These are phyloP conservation scores for Pythium diclinum DNA, from an alignment of 352 stramenopile species.

Conservation along the genomic window DNA sequence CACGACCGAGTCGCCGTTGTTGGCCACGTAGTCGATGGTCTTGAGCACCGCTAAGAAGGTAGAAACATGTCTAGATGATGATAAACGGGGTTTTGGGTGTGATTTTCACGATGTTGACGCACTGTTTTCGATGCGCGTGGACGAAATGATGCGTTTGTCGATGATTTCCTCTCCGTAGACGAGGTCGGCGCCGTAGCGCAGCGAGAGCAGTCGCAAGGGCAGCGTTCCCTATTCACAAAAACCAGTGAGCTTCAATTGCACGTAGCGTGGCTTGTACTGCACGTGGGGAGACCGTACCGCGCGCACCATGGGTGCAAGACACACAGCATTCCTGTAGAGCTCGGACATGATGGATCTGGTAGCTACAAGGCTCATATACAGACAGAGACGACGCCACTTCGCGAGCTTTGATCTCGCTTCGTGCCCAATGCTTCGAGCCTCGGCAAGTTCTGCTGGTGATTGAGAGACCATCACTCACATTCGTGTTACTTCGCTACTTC, in stretches of 20 bases:
- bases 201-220: slow-evolving; percentile 87
- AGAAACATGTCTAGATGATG: neutral
- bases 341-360: slow-evolving; percentile 31
- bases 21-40: slow-evolving; percentile 90
- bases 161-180: slow-evolving; percentile 96
- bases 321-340: slow-evolving; percentile 75
- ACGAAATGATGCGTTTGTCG: slow-evolving; percentile 89
- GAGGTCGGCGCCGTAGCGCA: slow-evolving; percentile 90
- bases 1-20: slow-evolving; percentile 78
- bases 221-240: slow-evolving; percentile 70
- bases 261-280: neutral
- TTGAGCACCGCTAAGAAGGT: slow-evolving; percentile 50
- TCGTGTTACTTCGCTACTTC: neutral
- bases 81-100: neutral
- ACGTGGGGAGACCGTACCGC: slow-evolving; percentile 43
- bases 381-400: neutral
- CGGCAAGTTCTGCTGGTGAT: slow-evolving; percentile 4
- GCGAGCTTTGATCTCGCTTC: neutral
- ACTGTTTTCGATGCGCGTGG: slow-evolving; percentile 82
- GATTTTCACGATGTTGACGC: neutral
- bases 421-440: slow-evolving; percentile 6
- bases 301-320: slow-evolving; percentile 93
- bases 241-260: neutral
- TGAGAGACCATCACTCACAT: slow-evolving; percentile 21
- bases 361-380: neutral